These are phyloP conservation scores for Lophium mytilinum DNA, from an alignment of 495 filamentous ascomycete species.

Conservation along the genomic window DNA sequence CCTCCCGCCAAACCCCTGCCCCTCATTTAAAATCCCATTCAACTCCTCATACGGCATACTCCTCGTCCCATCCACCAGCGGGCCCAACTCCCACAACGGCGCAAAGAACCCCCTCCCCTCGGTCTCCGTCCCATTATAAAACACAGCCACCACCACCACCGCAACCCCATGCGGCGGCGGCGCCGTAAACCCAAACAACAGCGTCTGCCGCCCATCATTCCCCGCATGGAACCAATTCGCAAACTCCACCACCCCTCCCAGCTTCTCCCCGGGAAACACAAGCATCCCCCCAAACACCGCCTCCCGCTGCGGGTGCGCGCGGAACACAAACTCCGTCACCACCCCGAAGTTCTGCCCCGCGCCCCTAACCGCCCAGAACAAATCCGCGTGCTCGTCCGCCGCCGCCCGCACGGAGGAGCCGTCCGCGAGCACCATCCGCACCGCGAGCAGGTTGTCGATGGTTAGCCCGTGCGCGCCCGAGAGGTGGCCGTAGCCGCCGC, in stretches of 20 bases:
- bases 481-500: slow-evolving; percentile 50
- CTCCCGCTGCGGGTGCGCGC: slow-evolving; percentile 24
- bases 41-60: slow-evolving; percentile 22
- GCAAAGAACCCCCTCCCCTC: slow-evolving; percentile 37
- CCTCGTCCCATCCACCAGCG: slow-evolving; percentile 18
- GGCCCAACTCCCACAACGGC: slow-evolving; percentile 23
- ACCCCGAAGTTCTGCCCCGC: slow-evolving; percentile 35
- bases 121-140: slow-evolving; percentile 44
- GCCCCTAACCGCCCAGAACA: slow-evolving; percentile 34
- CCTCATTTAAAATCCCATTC: slow-evolving; percentile 16
- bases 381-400: slow-evolving; percentile 26
- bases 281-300: slow-evolving; percentile 43
- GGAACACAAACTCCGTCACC: slow-evolving; percentile 39
- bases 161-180: slow-evolving; percentile 37
- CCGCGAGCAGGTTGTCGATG: slow-evolving; percentile 44
- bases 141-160: slow-evolving; percentile 37
- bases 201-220: slow-evolving; percentile 26
- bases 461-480: slow-evolving; percentile 42
- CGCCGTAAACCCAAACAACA: slow-evolving; percentile 36
- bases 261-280: slow-evolving; percentile 35
- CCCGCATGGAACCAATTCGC: slow-evolving; percentile 34
- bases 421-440: slow-evolving; percentile 43
- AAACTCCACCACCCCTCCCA: slow-evolving; percentile 35
- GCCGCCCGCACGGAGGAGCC: slow-evolving; percentile 38
- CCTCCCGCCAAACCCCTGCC: slow-evolving; percentile 19